Evolutionary conservation across 1,284 basidiomycete genomes (phyloP).

Genomic region (Ganoderma boninense): DNA sequence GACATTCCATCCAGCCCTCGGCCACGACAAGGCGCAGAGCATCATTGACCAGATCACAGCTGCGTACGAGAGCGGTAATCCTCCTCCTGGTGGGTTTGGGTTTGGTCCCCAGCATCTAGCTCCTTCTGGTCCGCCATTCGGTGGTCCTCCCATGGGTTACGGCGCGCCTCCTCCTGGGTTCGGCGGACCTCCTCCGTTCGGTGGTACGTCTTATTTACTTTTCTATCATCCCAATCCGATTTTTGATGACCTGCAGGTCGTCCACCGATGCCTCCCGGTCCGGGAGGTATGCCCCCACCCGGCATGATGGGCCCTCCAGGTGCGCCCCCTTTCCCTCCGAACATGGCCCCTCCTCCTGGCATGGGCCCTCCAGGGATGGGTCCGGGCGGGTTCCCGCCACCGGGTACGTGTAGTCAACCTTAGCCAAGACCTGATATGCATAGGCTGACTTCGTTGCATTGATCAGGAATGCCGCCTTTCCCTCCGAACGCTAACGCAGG

Average conservation of each 20-base stretch:
- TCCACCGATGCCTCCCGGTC: constrained; percentile 72
- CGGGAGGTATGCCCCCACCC: constrained; percentile 50
- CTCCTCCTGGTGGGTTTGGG: constrained; percentile 84
- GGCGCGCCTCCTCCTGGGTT: constrained; percentile 52
- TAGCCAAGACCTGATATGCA: too few species aligned
- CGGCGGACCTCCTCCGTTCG: constrained; percentile 54
- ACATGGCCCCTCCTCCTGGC: constrained; percentile 41
- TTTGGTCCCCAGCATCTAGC: constrained; percentile 79
- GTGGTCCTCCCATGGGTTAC: constrained; percentile 60
- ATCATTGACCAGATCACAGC: constrained; percentile 97
- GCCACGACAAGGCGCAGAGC: constrained; percentile 95
- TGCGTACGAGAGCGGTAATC: constrained; percentile 86
- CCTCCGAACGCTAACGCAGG: constrained; percentile 53
- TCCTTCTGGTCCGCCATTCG: constrained; percentile 47
- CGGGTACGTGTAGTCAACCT: constrained; percentile 29
- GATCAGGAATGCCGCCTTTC: constrained; percentile 58
- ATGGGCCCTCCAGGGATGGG: constrained; percentile 47
- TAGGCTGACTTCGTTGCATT: neutral
- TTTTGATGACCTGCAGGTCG: constrained; percentile 48
- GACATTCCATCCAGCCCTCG: constrained; percentile 69
- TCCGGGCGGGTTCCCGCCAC: constrained; percentile 41
- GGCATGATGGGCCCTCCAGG: constrained; percentile 58
- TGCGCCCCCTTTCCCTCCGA: constrained; percentile 47
- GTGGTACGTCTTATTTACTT: constrained; percentile 46
- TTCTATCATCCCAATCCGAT: constrained; percentile 5